Percentiles rank a stretch among this genome's conserved stretches.
These are phyloP conservation scores for Tylopilus sp. DNA, from an alignment of 768 basidiomycete species.

Conservation along the genomic window DNA sequence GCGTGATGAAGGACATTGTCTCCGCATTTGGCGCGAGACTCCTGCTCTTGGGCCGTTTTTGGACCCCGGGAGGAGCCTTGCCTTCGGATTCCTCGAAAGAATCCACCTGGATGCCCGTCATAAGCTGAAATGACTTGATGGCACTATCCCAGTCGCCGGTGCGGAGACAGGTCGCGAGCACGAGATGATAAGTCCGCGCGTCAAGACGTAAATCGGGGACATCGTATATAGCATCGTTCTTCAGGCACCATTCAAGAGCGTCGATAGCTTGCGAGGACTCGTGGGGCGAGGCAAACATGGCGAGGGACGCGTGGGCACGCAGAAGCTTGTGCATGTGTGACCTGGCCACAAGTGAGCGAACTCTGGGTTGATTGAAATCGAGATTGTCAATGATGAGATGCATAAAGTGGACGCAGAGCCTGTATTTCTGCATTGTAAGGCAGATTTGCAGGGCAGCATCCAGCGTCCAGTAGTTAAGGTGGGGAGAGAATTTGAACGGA, in stretches of 20 bases:
- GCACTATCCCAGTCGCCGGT: conserved; percentile 61
- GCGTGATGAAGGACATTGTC: conserved; percentile 53
- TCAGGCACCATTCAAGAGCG: conserved; percentile 67
- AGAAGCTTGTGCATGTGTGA: conserved; percentile 63
- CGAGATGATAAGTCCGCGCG: conserved; percentile 52
- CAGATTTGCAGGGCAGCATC: conserved; percentile 56
- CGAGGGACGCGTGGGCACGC: conserved; percentile 43
- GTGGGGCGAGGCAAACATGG: conserved; percentile 37
- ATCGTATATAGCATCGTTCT: conserved; percentile 46
- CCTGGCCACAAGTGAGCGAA: conserved; percentile 44
- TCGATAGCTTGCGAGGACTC: conserved; percentile 51
- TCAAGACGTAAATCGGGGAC: conserved; percentile 39
- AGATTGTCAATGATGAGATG: conserved; percentile 51
- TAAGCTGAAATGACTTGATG: conserved; percentile 57
- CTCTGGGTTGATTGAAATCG: conserved; percentile 14
- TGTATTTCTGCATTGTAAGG: conserved; percentile 43
- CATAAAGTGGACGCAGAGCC: conserved; percentile 53
- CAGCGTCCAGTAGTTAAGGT: conserved; percentile 47
- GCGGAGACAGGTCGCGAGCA: conserved; percentile 62
- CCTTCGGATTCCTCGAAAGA: conserved; percentile 44
- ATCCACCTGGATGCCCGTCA: conserved; percentile 62
- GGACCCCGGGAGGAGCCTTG: conserved; percentile 36
- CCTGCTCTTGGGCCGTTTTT: conserved; percentile 41
- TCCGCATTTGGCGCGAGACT: conserved; percentile 49
- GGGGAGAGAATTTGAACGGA: conserved; percentile 35